phyloP scores from a whole-genome alignment of 768 basidiomycete genomes.

The Mycena venus region DNA sequence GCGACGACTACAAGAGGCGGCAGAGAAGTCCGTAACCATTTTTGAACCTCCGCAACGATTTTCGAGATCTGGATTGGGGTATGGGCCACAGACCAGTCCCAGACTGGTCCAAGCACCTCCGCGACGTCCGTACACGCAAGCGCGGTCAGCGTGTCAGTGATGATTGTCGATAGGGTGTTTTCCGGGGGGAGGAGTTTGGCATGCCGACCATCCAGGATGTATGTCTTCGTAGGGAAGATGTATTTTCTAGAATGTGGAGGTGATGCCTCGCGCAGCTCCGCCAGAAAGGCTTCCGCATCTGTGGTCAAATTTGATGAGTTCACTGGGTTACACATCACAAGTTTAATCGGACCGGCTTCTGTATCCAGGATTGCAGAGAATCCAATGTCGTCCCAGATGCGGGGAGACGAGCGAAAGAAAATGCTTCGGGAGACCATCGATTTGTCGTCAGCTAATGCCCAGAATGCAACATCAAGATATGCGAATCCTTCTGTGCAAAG shows the following conservation, averaged over 20 bases:
- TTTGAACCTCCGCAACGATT: not conserved
- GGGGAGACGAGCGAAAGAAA: not conserved
- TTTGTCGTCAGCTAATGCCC: too few relatives aligned
- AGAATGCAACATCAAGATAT: not conserved
- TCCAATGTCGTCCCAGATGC: not conserved
- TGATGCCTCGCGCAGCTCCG: not conserved
- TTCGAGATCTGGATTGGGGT: not conserved
- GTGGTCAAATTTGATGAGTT: not conserved
- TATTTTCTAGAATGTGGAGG: not conserved
- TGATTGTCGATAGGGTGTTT: not conserved
- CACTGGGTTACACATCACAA: not conserved
- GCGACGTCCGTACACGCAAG: not conserved
- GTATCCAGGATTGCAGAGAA: too few relatives aligned
- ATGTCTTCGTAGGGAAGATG: not conserved
- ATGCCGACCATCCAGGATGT: not conserved
- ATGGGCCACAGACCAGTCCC: not conserved
- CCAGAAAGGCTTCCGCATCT: not conserved
- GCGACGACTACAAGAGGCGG: not conserved
- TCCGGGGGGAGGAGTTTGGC: not conserved
- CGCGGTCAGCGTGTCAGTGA: not conserved
- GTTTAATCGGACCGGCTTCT: too few relatives aligned
- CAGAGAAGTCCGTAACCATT: not conserved
- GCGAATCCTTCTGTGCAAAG: not conserved
- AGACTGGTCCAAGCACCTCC: not conserved
- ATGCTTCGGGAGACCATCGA: not conserved